Evolutionary conservation across 1,284 basidiomycete species (phyloP), one percentile per base, ranked within the genome.

Genomic region (Ustilago vetiveriae): DNA sequence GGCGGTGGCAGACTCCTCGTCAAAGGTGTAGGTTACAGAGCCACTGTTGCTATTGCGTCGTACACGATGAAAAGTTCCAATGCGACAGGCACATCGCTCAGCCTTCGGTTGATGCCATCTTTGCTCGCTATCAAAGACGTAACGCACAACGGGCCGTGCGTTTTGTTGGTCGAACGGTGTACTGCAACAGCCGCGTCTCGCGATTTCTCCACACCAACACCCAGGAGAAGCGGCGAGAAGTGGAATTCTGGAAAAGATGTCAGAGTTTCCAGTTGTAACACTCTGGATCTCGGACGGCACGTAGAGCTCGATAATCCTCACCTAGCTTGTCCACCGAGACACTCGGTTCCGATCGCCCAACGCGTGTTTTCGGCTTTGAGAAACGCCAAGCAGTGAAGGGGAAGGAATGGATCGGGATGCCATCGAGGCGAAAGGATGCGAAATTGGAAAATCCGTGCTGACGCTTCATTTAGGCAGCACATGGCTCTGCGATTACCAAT

Each of bases 401-500:
- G 33, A 53, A 30, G 57, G 50, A 43, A 60, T 24, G 51, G 51
- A 54, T 60, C 58, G 58, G 57, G 57, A 43, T 27, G 19, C 27
- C 3, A 27, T 11, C 44, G 39, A 47, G 44, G 41, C 23, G 41
- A 38, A n/a, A n/a, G n/a, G n/a, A n/a, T n/a, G n/a, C n/a, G n/a
- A n/a, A 30, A 14, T 30, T 30, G 29, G 35, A 16, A 44, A 60
- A 44, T 52, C 33, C 45, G 35, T 14, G 21, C 27, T 23, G 23
- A 7, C n/a, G n/a, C n/a, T n/a, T n/a, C n/a, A n/a, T n/a, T n/a
- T n/a, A 48, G 49, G 49, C 50, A 48, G 50, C 58, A 49, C 33
- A 40, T 4, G 21, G 52, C 47, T 17, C 30, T 38, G 33, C 35
- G 42, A 62, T 62, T 62, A 62, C 52, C 30, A 62, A 62, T 62